Conservation (phyloP, 2,329 filamentous ascomycete genomes). For the Elsinoe batatas region DNA sequence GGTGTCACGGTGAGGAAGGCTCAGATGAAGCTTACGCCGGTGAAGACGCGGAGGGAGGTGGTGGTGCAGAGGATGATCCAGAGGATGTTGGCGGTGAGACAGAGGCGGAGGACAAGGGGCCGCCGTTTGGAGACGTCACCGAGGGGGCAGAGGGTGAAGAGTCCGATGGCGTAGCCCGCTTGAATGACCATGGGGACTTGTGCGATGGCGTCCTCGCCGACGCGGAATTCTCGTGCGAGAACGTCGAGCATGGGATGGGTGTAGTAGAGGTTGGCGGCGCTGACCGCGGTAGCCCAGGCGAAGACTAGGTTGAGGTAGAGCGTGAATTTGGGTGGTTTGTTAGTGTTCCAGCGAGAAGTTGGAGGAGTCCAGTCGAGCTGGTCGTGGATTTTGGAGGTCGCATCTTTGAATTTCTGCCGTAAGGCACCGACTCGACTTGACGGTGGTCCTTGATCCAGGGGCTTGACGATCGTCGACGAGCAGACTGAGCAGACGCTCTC, state of each 20-base stretch:
- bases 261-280: constrained; percentile 74
- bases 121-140: constrained; percentile 60
- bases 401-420: not conserved
- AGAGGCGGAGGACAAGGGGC: constrained; percentile 54
- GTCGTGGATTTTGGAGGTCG: constrained; percentile 15
- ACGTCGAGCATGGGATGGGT: constrained; percentile 70
- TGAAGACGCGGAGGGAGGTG: constrained; percentile 52
- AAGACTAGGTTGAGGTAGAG: constrained; percentile 61
- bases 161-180: constrained; percentile 64
- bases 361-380: constrained; percentile 51
- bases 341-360: constrained; percentile 57
- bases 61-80: constrained; percentile 60
- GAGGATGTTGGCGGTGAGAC: constrained; percentile 52
- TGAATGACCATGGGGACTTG: constrained; percentile 67
- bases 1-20: constrained; percentile 72
- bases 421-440: not conserved
- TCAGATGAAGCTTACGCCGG: constrained; percentile 61
- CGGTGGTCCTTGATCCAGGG: not conserved
- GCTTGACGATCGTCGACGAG: constrained; percentile 1
- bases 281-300: constrained; percentile 55
- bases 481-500: constrained; percentile 1
- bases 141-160: constrained; percentile 67
- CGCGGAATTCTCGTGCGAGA: constrained; percentile 59
- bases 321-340: constrained; percentile 57
- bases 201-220: constrained; percentile 57